phyloP scores from a whole-genome alignment of 129 eudicot species.

The Dittrichia graveolens region DNA sequence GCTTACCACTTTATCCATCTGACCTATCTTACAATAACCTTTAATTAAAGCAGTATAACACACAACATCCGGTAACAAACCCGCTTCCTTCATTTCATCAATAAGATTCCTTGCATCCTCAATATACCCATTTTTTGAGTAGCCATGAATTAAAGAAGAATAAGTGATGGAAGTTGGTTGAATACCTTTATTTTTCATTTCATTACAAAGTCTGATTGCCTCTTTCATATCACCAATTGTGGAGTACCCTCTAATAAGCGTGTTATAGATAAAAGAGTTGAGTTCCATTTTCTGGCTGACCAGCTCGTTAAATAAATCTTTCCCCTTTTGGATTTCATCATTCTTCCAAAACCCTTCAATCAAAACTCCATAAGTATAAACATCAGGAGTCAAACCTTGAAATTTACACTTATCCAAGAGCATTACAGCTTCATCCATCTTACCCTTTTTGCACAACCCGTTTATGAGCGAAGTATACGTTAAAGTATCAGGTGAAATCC shows the following conservation, averaged over 20 bases:
- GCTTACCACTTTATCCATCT: constrained; percentile 59
- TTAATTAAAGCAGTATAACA: constrained; percentile 75
- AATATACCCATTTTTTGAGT: constrained; percentile 48
- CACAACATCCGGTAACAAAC: constrained; percentile 63
- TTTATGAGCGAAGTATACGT: constrained; percentile 65
- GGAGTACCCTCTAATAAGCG: constrained; percentile 61
- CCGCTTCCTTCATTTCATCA: constrained; percentile 58
- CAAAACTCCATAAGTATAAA: constrained; percentile 56
- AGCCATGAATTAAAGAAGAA: constrained; percentile 62
- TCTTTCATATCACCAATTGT: constrained; percentile 45
- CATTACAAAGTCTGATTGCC: constrained; percentile 55
- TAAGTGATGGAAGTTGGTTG: constrained; percentile 49
- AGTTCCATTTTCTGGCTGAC: constrained; percentile 41
- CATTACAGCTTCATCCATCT: constrained; percentile 67
- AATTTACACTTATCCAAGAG: constrained; percentile 56
- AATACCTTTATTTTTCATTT: constrained; percentile 69
- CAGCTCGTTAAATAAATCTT: constrained; percentile 48
- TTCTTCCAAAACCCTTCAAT: constrained; percentile 71
- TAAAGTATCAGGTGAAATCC: constrained; percentile 51
- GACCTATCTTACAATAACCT: constrained; percentile 75
- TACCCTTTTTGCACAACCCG: constrained; percentile 61
- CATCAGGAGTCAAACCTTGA: constrained; percentile 51
- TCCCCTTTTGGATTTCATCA: constrained; percentile 59
- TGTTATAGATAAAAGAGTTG: constrained; percentile 57
- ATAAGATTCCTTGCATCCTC: constrained; percentile 56